These are phyloP conservation scores for Citrullus colocynthis DNA, from an alignment of 306 rosid species.

Conservation along the genomic window DNA sequence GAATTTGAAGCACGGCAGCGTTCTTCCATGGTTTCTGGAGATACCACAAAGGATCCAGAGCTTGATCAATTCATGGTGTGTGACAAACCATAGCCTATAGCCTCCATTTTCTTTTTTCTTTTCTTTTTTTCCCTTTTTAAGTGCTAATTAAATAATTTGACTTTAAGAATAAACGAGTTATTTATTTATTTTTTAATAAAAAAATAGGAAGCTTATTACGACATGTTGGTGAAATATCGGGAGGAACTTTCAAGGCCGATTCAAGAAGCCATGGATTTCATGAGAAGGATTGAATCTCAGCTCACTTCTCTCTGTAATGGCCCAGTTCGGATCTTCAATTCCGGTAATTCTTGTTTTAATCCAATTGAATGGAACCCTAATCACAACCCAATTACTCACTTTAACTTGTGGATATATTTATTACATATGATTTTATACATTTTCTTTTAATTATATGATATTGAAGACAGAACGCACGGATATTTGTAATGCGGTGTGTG, in stretches of 20 bases:
- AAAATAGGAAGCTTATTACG: constrained; percentile 83
- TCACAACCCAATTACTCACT: neutral
- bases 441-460: no score
- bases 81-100: neutral
- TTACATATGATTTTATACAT: no score
- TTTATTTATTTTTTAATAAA: neutral
- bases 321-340: constrained; percentile 49
- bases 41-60: constrained; percentile 70
- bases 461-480: neutral
- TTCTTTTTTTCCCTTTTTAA: neutral
- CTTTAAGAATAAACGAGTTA: neutral
- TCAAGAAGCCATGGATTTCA: constrained; percentile 96
- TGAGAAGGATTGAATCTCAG: constrained; percentile 71
- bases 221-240: constrained; percentile 85
- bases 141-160: neutral
- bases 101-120: neutral
- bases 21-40: constrained; percentile 48
- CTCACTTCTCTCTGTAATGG: constrained; percentile 60
- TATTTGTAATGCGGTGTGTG: neutral
- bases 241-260: constrained; percentile 88
- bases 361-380: constrained; percentile 34
- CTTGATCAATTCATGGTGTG: constrained; percentile 93
- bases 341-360: constrained; percentile 23
- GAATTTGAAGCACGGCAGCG: constrained; percentile 73
- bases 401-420: no score